Percentiles rank a stretch among this genome's conserved stretches.
phyloP scores from a whole-genome alignment of 192 early-diverging fungal genomes.

The Backusella tarrabulga region DNA sequence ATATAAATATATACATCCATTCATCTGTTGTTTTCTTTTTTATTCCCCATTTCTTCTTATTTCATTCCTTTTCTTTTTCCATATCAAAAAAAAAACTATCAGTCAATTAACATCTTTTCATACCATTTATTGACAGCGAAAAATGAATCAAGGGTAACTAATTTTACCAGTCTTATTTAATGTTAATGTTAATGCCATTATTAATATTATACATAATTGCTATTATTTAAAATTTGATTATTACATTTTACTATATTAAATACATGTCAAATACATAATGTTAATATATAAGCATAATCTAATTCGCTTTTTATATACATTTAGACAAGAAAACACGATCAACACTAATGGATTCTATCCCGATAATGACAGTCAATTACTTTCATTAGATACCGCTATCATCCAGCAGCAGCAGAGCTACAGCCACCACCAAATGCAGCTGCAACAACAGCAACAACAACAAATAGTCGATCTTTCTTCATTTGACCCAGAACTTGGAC shows the following conservation, averaged over 20 bases:
- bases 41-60: neutral
- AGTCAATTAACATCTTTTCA: neutral
- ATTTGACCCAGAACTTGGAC: neutral
- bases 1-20: neutral
- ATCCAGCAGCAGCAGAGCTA: neutral
- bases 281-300: neutral
- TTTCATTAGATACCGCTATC: neutral
- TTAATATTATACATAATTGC: neutral
- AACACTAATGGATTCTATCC: neutral
- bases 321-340: neutral
- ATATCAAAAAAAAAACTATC: neutral
- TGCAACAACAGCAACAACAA: neutral
- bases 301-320: neutral
- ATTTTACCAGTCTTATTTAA: neutral
- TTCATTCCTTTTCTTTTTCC: neutral
- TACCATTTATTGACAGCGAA: neutral
- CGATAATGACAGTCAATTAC: neutral
- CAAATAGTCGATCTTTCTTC: neutral
- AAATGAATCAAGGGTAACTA: conserved; percentile 3
- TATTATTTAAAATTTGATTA: neutral
- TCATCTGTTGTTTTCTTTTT: neutral
- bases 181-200: neutral
- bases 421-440: neutral
- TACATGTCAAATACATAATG: neutral
- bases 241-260: neutral